Evolutionary conservation across 2,329 filamentous ascomycete genomes (phyloP), one percentile per base, ranked within the genome.

Genomic region (Zymoseptoria brevis): DNA sequence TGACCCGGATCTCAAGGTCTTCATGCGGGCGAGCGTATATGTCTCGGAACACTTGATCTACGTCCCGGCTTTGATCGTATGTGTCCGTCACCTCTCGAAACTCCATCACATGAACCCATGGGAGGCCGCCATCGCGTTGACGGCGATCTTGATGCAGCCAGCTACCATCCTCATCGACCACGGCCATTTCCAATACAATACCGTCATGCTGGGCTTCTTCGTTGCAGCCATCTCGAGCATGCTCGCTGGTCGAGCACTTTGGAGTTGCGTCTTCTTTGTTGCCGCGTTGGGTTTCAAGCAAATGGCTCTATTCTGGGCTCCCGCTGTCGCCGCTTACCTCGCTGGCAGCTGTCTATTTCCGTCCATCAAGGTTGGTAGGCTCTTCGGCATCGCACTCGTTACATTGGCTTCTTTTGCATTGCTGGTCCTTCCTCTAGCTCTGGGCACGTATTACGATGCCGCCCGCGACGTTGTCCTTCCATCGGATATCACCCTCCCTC

Each of bases 281-380:
- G 85, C 84, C 16, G 89, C 93, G 2, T 79, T 99, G n/a, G 90
- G 90, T 5, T 99, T 97, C 80, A 99, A 99, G 79, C 94, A 99
- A 75, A 99, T 99, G 95, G 93, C 93, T 0, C 81, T 99, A 16
- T 99, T 97, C 77, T 99, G 96, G 74, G 91, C 95, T 2, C 92
- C 95, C 13, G 87, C 87, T 19, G 87, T 97, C 59, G 97, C 97
- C 73, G 88, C 90, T 30, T 99, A 92, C 70, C 84, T 99, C 1
- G 79, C 97, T 0, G 94, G 93, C 8, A 85, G 87, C 69, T 96
- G 92, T 71, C 68, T 95, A n/a, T 87, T 86, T 63, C 92, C 92
- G 0, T 79, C 80, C 9, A 75, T 92, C 68, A 86, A 87, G 58
- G 67, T 86, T 1, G 72, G 81, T 0, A 85, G 90, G 2, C 83